These are phyloP conservation scores for Hippophae tibetana DNA, from an alignment of 306 rosid species.

Conservation along the genomic window DNA sequence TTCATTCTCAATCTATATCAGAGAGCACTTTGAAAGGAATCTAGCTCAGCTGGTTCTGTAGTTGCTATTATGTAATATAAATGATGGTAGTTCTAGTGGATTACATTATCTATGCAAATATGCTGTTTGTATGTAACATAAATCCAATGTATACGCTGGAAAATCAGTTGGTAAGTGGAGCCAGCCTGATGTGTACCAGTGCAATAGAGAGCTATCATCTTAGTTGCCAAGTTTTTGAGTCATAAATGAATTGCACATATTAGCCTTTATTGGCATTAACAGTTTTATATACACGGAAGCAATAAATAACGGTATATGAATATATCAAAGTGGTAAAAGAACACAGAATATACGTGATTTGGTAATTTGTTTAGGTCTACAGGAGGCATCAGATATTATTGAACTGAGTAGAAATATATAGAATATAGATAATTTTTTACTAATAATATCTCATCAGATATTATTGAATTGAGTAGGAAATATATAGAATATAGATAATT, in stretches of 20 bases:
- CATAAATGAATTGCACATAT: slow-evolving; percentile 6
- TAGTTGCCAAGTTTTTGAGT: slow-evolving; percentile 3
- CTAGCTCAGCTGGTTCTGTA: slow-evolving; percentile 11
- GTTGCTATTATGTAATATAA: slow-evolving; percentile 7
- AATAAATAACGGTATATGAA: too few relatives aligned
- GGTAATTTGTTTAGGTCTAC: too few relatives aligned
- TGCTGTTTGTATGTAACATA: slow-evolving; percentile 17
- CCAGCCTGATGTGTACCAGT: slow-evolving; percentile 18
- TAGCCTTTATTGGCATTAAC: neutral
- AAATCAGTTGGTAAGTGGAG: slow-evolving; percentile 15
- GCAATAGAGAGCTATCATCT: slow-evolving; percentile 19
- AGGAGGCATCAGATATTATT: too few relatives aligned
- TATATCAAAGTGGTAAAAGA: too few relatives aligned
- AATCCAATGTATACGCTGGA: slow-evolving; percentile 25
- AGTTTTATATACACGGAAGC: too few relatives aligned
- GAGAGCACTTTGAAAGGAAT: slow-evolving; percentile 15
- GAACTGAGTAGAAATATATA: too few relatives aligned
- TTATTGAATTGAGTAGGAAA: too few relatives aligned
- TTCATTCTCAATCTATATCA: slow-evolving; percentile 3
- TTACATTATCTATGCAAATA: slow-evolving; percentile 13
- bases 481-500: too few relatives aligned
- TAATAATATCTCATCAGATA: too few relatives aligned
- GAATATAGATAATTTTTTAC: too few relatives aligned
- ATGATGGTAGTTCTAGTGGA: slow-evolving; percentile 21
- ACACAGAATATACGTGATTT: too few relatives aligned